Conservation (phyloP, 83 land plant species). For the Picea abies region DNA sequence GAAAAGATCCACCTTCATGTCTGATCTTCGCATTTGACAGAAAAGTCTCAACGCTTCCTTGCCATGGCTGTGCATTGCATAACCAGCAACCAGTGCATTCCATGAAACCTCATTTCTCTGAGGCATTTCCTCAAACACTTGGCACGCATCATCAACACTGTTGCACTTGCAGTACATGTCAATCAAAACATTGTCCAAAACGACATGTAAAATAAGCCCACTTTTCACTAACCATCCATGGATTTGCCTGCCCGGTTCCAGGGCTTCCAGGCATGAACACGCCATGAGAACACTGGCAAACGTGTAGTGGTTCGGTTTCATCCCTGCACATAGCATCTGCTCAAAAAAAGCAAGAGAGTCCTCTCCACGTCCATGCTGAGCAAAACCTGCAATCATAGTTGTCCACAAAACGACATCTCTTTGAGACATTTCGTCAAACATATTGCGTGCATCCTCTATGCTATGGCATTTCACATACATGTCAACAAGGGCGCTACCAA, state of each 20-base stretch:
- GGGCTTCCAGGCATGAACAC: background rate
- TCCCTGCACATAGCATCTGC: conserved; percentile 2
- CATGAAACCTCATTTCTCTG: conserved; percentile 12
- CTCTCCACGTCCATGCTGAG: conserved; percentile 7
- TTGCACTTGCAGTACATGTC: conserved; percentile 13
- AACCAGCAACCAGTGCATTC: conserved; percentile 54
- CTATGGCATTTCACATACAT: conserved; percentile 8
- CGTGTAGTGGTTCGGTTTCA: background rate
- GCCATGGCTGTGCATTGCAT: conserved; percentile 45
- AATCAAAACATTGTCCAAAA: background rate
- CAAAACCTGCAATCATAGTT: background rate
- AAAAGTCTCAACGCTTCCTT: conserved; percentile 48
- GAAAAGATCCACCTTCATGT: background rate
- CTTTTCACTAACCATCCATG: conserved; percentile 6
- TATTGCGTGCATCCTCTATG: background rate
- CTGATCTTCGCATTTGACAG: conserved; percentile 29
- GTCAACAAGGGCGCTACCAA: conserved; percentile 15
- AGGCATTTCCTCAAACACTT: background rate
- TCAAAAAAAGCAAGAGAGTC: conserved; percentile 7
- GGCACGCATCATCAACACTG: background rate
- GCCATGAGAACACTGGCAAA: conserved; percentile 16
- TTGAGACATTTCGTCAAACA: background rate
- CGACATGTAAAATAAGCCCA: background rate
- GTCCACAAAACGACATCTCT: conserved; percentile 22
- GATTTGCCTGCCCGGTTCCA: conserved; percentile 8